Evolutionary conservation across 2,329 filamentous ascomycete genomes (phyloP).

Genomic region (Ascochyta lentis): DNA sequence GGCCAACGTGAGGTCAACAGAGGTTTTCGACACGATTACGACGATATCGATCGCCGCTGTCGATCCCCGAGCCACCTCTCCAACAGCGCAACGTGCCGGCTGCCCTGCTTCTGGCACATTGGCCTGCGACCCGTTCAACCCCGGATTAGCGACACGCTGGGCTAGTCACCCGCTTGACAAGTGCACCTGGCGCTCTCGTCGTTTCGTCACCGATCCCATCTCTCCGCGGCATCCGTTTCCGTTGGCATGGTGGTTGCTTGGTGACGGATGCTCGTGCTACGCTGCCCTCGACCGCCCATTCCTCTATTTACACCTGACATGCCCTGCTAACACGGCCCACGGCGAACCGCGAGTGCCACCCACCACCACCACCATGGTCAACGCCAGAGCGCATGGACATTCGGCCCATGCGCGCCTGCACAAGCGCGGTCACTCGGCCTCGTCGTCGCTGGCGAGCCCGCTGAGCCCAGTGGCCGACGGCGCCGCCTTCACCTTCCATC

Average conservation of each 20-base stretch:
- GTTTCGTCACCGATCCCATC: slow-evolving; percentile 20
- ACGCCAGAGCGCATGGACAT: slow-evolving; percentile 28
- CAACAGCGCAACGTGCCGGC: slow-evolving; percentile 16
- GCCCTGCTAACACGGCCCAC: slow-evolving; percentile 15
- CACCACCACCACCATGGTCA: slow-evolving; percentile 27
- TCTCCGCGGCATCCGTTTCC: slow-evolving; percentile 7
- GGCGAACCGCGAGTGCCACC: slow-evolving; percentile 10
- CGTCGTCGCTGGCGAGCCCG: slow-evolving; percentile 46
- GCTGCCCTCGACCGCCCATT: slow-evolving; percentile 4
- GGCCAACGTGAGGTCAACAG: slow-evolving; percentile 6
- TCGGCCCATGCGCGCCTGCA: slow-evolving; percentile 49
- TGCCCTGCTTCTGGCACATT: slow-evolving; percentile 11
- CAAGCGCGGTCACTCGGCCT: slow-evolving; percentile 50
- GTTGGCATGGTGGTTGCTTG: slow-evolving; percentile 30
- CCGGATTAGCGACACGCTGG: slow-evolving; percentile 11
- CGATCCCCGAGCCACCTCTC: slow-evolving; percentile 11
- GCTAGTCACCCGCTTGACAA: slow-evolving; percentile 10
- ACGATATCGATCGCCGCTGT: slow-evolving; percentile 16
- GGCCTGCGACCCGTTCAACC: slow-evolving; percentile 6
- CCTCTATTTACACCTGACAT: slow-evolving; percentile 23
- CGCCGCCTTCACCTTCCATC: slow-evolving; percentile 41
- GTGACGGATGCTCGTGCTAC: slow-evolving; percentile 30
- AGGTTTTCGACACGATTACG: slow-evolving; percentile 11
- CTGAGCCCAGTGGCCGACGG: slow-evolving; percentile 42
- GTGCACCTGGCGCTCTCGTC: not conserved